A percentile compares a stretch with the other conserved stretches of the same genome.
Evolutionary conservation across 73 alveolate genomes (phyloP).

Genomic region (Diophrys sp.): DNA sequence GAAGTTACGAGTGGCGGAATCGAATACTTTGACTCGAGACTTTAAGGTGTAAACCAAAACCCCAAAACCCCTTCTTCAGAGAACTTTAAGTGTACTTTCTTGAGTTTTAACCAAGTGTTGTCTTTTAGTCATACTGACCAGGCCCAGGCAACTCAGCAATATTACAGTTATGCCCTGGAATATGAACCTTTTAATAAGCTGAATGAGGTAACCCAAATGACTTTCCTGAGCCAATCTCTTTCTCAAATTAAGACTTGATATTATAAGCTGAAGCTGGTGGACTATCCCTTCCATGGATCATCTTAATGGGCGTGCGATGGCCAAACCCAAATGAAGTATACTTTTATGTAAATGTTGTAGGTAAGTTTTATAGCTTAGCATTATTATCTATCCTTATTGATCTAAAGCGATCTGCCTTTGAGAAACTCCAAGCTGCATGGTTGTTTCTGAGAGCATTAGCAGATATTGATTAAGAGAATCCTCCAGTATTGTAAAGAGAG

Average conservation of each 20-base stretch:
- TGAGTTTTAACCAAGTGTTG: conserved; percentile 31
- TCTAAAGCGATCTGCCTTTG: conserved; percentile 54
- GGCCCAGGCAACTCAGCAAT: conserved; percentile 61
- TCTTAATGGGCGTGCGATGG: conserved; percentile 21
- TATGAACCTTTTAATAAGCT: conserved; percentile 40
- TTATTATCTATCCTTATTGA: conserved; percentile 43
- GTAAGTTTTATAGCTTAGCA: conserved; percentile 40
- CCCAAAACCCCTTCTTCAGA: too few species aligned
- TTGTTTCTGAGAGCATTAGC: conserved; percentile 52
- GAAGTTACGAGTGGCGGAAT: conserved; percentile 54
- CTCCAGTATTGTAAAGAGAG: conserved; percentile 15
- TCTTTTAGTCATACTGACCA: conserved; percentile 47
- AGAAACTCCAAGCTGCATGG: conserved; percentile 57
- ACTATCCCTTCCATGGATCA: conserved; percentile 42
- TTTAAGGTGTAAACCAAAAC: conserved; percentile 19
- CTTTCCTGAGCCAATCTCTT: conserved; percentile 24
- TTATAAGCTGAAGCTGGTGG: conserved; percentile 53
- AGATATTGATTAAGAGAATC: conserved; percentile 47
- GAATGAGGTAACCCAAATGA: conserved; percentile 50
- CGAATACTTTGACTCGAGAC: conserved; percentile 24
- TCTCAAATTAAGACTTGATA: conserved; percentile 46
- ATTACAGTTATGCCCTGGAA: conserved; percentile 39
- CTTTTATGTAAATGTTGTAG: conserved; percentile 31
- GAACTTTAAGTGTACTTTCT: too few species aligned
- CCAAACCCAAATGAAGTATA: conserved; percentile 51